Conservation (phyloP, 106 monocot genomes). For the Dendrobium chrysotoxum region DNA sequence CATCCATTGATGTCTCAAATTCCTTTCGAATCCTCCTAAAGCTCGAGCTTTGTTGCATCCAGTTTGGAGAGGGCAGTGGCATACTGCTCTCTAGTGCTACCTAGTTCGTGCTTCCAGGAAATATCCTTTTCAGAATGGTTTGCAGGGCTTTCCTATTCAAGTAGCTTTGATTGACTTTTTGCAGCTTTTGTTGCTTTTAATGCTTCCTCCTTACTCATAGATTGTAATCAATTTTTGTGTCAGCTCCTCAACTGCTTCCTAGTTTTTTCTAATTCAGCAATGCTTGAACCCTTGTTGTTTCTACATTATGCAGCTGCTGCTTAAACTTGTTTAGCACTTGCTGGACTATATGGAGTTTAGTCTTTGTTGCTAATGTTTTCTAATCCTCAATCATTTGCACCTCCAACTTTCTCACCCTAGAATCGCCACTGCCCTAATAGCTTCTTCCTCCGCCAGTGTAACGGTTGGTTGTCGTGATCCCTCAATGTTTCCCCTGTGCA, state of each 20-base stretch:
- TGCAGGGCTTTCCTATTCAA: conserved; percentile 20
- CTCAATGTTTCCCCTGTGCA: too few relatives aligned
- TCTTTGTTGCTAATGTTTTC: conserved; percentile 42
- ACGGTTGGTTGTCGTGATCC: too few relatives aligned
- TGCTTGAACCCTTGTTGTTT: conserved; percentile 35
- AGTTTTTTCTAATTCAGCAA: conserved; percentile 42
- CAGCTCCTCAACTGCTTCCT: conserved; percentile 33
- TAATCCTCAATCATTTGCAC: too few relatives aligned
- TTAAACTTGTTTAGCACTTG: conserved; percentile 47
- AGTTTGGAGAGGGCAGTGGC: conserved; percentile 36
- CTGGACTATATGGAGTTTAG: conserved; percentile 52
- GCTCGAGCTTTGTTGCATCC: conserved; percentile 54
- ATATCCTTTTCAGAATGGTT: conserved; percentile 13
- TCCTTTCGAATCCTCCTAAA: conserved; percentile 54
- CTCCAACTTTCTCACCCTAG: too few relatives aligned
- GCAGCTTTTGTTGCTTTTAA: conserved; percentile 40
- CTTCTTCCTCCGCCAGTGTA: too few relatives aligned
- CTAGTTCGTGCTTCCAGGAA: conserved; percentile 32
- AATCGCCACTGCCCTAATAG: too few relatives aligned
- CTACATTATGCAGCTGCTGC: conserved; percentile 46
- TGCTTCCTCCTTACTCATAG: conserved; percentile 39
- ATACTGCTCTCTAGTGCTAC: conserved; percentile 42
- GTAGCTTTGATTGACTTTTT: conserved; percentile 27
- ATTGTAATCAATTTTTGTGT: conserved; percentile 26
- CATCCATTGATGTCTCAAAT: conserved; percentile 44